Conservation (phyloP, 208 protist species). For the Crithidia thermophila region DNA sequence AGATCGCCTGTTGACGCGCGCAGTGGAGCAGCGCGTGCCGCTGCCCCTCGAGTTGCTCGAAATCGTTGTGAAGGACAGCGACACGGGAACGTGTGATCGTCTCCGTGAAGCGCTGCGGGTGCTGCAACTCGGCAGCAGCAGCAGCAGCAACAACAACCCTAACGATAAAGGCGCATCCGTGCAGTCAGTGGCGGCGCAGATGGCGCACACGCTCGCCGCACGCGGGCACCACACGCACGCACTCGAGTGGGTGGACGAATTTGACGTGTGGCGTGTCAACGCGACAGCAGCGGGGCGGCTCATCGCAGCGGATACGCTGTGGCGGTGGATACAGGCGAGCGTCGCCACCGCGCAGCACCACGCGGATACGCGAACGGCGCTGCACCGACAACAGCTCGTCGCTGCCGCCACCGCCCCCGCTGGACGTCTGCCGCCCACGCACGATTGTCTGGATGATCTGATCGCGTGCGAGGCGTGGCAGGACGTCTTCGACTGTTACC, state of each 20-base stretch:
- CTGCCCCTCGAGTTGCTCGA: no score
- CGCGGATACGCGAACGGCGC: conserved; percentile 7
- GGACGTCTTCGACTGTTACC: conserved; percentile 19
- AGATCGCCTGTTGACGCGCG: no score
- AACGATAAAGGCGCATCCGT: no score
- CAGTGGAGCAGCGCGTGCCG: no score
- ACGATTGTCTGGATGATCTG: conserved; percentile 12
- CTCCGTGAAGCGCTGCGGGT: no score
- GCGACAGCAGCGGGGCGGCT: not conserved
- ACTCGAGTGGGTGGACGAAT: conserved; percentile 20
- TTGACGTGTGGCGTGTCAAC: conserved; percentile 1
- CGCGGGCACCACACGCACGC: conserved; percentile 7
- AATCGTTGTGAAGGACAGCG: no score
- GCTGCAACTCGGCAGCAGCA: no score
- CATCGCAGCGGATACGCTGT: not conserved
- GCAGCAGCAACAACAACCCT: no score
- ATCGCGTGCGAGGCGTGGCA: conserved; percentile 33
- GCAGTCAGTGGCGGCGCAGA: conserved; percentile 2
- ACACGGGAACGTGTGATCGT: no score
- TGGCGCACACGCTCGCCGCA: conserved; percentile 14
- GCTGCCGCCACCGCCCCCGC: no score
- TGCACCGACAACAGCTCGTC: not conserved
- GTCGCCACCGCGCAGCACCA: not conserved
- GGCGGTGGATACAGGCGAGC: conserved; percentile 17
- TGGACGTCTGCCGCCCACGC: no score